These are phyloP conservation scores for Passalora sequoiae DNA, from an alignment of 2,329 filamentous ascomycete genomes.

Conservation along the genomic window DNA sequence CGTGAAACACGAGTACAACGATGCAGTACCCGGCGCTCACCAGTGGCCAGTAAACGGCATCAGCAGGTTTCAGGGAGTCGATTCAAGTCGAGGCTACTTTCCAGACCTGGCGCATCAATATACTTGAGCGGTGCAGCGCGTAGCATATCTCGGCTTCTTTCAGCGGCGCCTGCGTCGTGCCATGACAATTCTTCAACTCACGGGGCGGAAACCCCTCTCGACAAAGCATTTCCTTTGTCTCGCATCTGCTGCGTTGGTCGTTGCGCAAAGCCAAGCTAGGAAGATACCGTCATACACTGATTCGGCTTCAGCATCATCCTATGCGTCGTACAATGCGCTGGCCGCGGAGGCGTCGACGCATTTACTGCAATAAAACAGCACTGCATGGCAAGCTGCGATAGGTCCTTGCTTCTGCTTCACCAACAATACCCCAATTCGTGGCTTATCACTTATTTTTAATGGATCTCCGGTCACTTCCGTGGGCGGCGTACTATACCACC, in stretches of 20 bases:
- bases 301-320: constrained; percentile 5
- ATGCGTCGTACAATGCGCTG: constrained; percentile 18
- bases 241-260: constrained; percentile 28
- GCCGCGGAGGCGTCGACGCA: constrained; percentile 9
- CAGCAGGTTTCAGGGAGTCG: constrained; percentile 44
- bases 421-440: constrained; percentile 1
- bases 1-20: constrained; percentile 42
- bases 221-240: constrained; percentile 20
- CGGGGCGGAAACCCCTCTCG: not conserved
- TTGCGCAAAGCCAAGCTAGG: constrained; percentile 13
- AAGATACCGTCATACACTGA: constrained; percentile 8
- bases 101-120: constrained; percentile 34
- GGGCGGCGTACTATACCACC: too few relatives aligned
- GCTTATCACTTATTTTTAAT: not conserved
- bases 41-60: constrained; percentile 40
- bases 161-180: not conserved
- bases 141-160: too few relatives aligned
- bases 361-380: not conserved
- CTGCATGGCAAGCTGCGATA: not conserved
- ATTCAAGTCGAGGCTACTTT: constrained; percentile 45
- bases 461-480: too few relatives aligned
- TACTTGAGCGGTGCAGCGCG: not conserved
- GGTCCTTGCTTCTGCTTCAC: not conserved
- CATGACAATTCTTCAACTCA: not conserved
- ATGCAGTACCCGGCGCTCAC: constrained; percentile 30